Evolutionary conservation across 331 rosid species (phyloP).

Genomic region (Telfairia occidentalis): DNA sequence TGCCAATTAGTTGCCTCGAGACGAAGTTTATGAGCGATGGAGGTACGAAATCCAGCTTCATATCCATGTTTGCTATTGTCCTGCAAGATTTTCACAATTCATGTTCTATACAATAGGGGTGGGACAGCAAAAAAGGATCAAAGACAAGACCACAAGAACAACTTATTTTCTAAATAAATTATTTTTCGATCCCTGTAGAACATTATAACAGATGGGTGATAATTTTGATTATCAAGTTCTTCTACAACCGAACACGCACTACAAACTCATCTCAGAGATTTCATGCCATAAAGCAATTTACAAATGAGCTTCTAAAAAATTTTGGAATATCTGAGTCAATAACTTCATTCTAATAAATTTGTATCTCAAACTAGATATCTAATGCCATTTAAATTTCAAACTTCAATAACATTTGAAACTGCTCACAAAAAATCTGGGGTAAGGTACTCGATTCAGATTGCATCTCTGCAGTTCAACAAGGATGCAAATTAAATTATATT

Average conservation of each 20-base stretch:
- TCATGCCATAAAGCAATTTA: background rate
- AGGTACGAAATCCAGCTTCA: conserved; percentile 78
- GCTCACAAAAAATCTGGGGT: background rate
- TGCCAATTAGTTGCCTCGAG: conserved; percentile 87
- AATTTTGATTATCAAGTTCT: background rate
- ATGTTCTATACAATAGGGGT: background rate
- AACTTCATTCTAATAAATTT: background rate
- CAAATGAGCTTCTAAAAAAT: background rate
- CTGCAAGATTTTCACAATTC: conserved; percentile 32
- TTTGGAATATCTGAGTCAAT: background rate
- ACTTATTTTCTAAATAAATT: background rate
- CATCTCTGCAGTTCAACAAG: background rate
- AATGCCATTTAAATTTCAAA: background rate
- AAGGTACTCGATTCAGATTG: background rate
- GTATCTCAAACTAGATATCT: background rate
- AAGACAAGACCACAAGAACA: too few relatives aligned
- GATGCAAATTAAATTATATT: background rate
- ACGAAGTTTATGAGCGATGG: conserved; percentile 84
- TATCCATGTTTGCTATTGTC: conserved; percentile 77
- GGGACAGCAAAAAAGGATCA: background rate
- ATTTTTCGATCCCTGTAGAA: background rate
- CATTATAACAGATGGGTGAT: background rate
- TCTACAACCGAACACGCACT: background rate
- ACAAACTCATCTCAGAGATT: background rate
- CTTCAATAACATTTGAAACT: background rate